Evolutionary conservation across 345 rosid species (phyloP), one percentile per base, ranked within the genome.

Genomic region (Ricinus communis): DNA sequence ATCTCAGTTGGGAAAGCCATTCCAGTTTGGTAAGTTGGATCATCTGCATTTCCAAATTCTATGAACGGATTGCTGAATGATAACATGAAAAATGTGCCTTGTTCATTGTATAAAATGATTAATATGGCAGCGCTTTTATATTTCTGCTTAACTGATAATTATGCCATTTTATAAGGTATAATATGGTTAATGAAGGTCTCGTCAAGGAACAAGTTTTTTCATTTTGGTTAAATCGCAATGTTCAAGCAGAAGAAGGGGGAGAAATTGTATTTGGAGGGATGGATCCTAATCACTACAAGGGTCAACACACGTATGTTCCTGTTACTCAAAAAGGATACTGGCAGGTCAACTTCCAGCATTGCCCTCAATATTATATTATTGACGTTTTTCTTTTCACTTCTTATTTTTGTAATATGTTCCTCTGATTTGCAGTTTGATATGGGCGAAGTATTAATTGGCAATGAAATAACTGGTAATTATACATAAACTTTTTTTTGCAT

Each of bases 251-350:
- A 36, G 77, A 72, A 77, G 81, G 81, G 59, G 81, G 81, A 56
- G 81, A 77, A 73, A 62, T 77, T 68, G 77, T 77, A 47, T 77
- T 77, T 69, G 81, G 81, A 18, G 81, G 81, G 45, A 51, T 69
- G 28, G 81, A 77, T 69, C 62, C 77, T 64, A 41, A 59, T 27
- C 81, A 77, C 58, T 73, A 77, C 81, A 77, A 56, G 74, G 81
- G 81, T 15, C 54, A 77, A 49, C 81, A 77, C 61, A 73, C 81
- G 14, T 77, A 68, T 62, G 77, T 77, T 69, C 71, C 77, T 38
- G 77, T 77, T 11, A 77, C 81, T 50, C 61, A 57, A 28, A 77
- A 73, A 56, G 81, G 81, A 27, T 77, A 77, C 73, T 77, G 81
- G 77, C 77, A 77, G 77, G 81, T 77, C 40, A 49, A 74, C 5